These are phyloP conservation scores for Skeletonema potamos DNA, from an alignment of 108 stramenopile genomes.

Conservation along the genomic window DNA sequence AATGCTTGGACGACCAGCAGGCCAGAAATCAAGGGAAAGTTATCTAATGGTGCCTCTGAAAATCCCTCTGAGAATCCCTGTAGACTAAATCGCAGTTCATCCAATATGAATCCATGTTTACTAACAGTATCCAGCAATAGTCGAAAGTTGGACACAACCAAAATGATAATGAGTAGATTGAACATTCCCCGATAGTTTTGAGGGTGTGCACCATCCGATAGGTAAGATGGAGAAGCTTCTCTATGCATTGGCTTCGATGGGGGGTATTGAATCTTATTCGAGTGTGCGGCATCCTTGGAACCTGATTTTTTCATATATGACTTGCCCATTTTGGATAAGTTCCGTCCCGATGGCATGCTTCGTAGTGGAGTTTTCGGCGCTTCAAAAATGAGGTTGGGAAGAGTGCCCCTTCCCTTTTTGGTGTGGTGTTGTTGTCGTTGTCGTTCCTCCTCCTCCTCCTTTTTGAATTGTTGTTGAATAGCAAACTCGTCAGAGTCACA, in stretches of 20 bases:
- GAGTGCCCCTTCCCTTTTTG: slow-evolving; percentile 26
- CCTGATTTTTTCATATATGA: slow-evolving; percentile 51
- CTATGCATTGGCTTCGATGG: slow-evolving; percentile 76
- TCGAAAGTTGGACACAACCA: slow-evolving; percentile 78
- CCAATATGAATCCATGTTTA: slow-evolving; percentile 66
- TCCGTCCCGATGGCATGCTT: slow-evolving; percentile 43
- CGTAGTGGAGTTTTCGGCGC: slow-evolving; percentile 19
- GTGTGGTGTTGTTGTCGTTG: slow-evolving; percentile 23
- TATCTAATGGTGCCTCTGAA: slow-evolving; percentile 36
- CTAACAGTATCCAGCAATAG: slow-evolving; percentile 59
- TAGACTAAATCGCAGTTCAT: slow-evolving; percentile 10
- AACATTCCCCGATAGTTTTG: slow-evolving; percentile 85
- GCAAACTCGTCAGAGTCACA: slow-evolving; percentile 69
- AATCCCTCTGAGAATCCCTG: slow-evolving; percentile 15
- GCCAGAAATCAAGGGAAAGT: slow-evolving; percentile 65
- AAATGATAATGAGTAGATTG: slow-evolving; percentile 76
- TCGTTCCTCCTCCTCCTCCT: slow-evolving; percentile 35
- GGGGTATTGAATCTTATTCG: slow-evolving; percentile 59
- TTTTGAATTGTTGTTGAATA: slow-evolving; percentile 32
- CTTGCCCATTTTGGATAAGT: slow-evolving; percentile 18
- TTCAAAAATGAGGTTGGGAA: slow-evolving; percentile 31
- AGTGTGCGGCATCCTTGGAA: slow-evolving; percentile 44
- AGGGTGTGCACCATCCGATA: slow-evolving; percentile 55
- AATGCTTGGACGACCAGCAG: slow-evolving; percentile 55
- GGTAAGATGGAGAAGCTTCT: slow-evolving; percentile 53